Base-by-base conservation (phyloP, 1,284 basidiomycete genomes). In the Trichosporon inkin region DNA sequence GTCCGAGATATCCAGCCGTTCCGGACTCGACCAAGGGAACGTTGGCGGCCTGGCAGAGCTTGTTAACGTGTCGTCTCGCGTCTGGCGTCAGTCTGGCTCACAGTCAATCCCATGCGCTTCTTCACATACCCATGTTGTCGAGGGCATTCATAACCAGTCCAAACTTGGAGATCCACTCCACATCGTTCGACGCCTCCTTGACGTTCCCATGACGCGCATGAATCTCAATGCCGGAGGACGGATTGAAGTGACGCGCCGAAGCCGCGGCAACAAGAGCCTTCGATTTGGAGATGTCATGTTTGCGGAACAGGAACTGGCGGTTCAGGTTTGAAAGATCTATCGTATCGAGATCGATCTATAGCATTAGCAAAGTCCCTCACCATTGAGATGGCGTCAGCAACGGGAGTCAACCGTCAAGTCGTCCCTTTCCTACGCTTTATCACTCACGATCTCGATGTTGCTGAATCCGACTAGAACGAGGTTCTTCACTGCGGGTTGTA, bases 281-380 rank as follows among this genome's bases (percentile, higher is more conserved):
- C 68, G 92, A 88, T 73, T 97, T 90, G 72, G 96, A 95, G 62
- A 99, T 91, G 73, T 98, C 94, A 70, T 94, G 94, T 80, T 98
- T 98, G 65, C 87, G 86, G 80, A 99, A 99, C 38, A 99, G 82
- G 78, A 99, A 99, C 73, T 99, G 96, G 20, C 96, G 85, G 75
- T 99, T 99, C 56, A 99, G 82, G 76, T 99, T 99, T 56, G 93
- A 97, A 34, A 99, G 84, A 82, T 99, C 96, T 78, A 99, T 99
- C 7, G 95, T 99, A 80, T 99, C 96, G 62, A 99, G 83, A 80
- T 99, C 96, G 66, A 99, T 84, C 69, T 93, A 81, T 20, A 10
- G 28, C 10, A 22, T 35, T 8, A 41, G 38, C 38, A 22, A 41
- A 32, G 52, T 54, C n/a, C 6, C 34, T 7, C 13, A 11, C 22